Conservation (phyloP, 768 basidiomycete genomes). For the Wakefieldia striispora region DNA sequence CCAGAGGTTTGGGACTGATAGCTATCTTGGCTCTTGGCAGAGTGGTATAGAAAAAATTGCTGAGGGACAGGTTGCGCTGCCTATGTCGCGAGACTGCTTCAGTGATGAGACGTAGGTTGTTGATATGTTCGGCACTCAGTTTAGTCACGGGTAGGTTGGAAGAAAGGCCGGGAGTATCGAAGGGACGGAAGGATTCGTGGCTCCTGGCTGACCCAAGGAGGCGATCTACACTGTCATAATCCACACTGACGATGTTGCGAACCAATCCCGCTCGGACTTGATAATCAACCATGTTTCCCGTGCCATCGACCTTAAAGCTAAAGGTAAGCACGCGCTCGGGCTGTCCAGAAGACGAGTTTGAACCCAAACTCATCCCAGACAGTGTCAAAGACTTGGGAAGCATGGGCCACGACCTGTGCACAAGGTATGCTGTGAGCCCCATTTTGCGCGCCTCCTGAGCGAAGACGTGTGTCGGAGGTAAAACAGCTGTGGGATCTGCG, state of each 20-base stretch:
- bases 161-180: constrained; percentile 8
- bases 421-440: constrained; percentile 59
- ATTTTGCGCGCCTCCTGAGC: constrained; percentile 54
- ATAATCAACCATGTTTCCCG: constrained; percentile 68
- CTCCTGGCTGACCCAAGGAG: constrained; percentile 35
- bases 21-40: constrained; percentile 28
- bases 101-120: constrained; percentile 33
- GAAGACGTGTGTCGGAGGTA: constrained; percentile 69
- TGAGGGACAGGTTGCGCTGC: constrained; percentile 17
- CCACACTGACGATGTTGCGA: constrained; percentile 59
- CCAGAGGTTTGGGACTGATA: constrained; percentile 28
- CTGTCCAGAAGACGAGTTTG: constrained; percentile 25
- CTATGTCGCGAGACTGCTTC: constrained; percentile 27
- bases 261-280: constrained; percentile 71
- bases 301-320: constrained; percentile 62
- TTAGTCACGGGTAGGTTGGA: background rate
- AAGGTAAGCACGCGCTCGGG: constrained; percentile 72
- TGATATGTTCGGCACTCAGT: constrained; percentile 19
- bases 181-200: constrained; percentile 20
- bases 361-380: constrained; percentile 49
- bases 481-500: constrained; percentile 83
- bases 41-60: constrained; percentile 25
- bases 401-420: constrained; percentile 64
- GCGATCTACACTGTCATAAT: constrained; percentile 68
- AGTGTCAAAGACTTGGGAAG: constrained; percentile 61